A percentile compares a stretch with the other conserved stretches of the same genome.
These are phyloP conservation scores for Nakaseomyces kungkrabaensis DNA, from an alignment of 1,139 yeast species.

Conservation along the genomic window DNA sequence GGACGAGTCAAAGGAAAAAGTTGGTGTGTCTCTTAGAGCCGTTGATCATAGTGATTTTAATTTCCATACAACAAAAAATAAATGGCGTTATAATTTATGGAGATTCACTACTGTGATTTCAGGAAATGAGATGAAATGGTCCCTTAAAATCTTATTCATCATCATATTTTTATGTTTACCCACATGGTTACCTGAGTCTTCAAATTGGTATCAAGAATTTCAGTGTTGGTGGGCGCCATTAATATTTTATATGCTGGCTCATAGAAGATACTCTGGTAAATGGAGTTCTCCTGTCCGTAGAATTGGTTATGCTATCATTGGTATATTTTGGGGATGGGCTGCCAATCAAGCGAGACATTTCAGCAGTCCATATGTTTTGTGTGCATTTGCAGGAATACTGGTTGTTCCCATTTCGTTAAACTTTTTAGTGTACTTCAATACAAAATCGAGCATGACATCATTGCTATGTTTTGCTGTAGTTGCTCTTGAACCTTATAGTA, in stretches of 20 bases:
- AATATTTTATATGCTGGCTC: constrained; percentile 32
- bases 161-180: constrained; percentile 35
- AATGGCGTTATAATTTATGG: constrained; percentile 33
- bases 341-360: constrained; percentile 34
- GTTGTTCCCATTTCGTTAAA: constrained; percentile 31
- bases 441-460: constrained; percentile 37
- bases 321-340: constrained; percentile 40
- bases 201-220: constrained; percentile 35
- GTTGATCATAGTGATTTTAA: constrained; percentile 34
- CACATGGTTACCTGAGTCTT: constrained; percentile 33
- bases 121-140: constrained; percentile 35
- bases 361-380: constrained; percentile 33
- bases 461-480: constrained; percentile 35
- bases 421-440: constrained; percentile 28
- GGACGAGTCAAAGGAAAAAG: constrained; percentile 7
- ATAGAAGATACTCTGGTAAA: constrained; percentile 38
- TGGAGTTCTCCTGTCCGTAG: constrained; percentile 32
- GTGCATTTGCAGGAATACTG: constrained; percentile 33
- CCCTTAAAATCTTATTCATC: constrained; percentile 33
- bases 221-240: constrained; percentile 38
- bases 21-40: constrained; percentile 25
- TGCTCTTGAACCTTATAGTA: constrained; percentile 27
- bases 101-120: constrained; percentile 27
- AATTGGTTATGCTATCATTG: constrained; percentile 31
- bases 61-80: constrained; percentile 31